A percentile compares a stretch with the other conserved stretches of the same genome.
Conservation (phyloP, 164 flowering plant genomes). For the Amborella trichopoda region DNA sequence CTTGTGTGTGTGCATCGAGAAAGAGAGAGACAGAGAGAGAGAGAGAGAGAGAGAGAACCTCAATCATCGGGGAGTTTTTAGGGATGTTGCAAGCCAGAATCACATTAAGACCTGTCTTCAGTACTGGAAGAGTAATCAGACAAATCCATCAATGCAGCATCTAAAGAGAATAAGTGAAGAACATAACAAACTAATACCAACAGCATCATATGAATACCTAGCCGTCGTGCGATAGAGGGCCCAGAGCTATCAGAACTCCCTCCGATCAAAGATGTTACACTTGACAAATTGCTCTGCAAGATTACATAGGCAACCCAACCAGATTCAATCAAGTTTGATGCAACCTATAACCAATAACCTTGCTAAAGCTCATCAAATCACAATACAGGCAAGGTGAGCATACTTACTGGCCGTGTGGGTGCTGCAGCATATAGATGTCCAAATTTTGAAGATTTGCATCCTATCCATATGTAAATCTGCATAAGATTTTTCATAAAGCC, state of each 20-base stretch:
- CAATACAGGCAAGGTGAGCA: not conserved
- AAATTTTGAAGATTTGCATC: constrained; percentile 71
- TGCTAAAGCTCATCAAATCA: not conserved
- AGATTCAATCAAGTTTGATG: not conserved
- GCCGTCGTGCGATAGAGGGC: constrained; percentile 69
- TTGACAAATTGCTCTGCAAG: constrained; percentile 42
- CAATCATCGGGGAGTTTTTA: constrained; percentile 66
- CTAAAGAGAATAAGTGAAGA: no score
- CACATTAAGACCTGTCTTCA: constrained; percentile 65
- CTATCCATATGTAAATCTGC: constrained; percentile 86
- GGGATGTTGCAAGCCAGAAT: constrained; percentile 81
- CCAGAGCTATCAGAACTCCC: constrained; percentile 84
- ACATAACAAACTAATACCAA: not conserved
- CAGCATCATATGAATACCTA: constrained; percentile 27
- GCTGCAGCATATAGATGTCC: constrained; percentile 84
- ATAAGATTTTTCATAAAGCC: no score
- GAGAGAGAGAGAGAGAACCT: constrained; percentile 27
- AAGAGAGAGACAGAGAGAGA: not conserved
- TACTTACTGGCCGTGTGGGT: constrained; percentile 62
- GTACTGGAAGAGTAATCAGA: constrained; percentile 23
- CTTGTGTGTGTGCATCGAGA: not conserved
- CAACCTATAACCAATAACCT: not conserved
- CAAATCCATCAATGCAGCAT: no score
- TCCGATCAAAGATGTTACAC: constrained; percentile 66
- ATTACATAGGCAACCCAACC: not conserved